Conservation (phyloP, 495 filamentous ascomycete species). For the Daldinia caldariorum region DNA sequence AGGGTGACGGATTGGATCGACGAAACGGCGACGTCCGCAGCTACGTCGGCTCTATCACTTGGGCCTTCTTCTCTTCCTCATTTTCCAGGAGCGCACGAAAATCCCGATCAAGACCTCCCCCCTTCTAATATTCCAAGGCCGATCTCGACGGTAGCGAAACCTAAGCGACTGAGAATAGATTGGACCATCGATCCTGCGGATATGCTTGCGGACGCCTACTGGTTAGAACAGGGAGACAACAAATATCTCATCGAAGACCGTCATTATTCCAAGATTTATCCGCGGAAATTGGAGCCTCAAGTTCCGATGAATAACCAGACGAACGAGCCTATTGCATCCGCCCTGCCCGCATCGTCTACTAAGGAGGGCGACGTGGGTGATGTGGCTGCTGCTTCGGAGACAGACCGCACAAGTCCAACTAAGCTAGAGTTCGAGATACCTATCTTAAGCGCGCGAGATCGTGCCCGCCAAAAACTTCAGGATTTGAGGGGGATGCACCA, state of each 20-base stretch:
- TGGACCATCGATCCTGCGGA: conserved; percentile 83
- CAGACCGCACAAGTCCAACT: conserved; percentile 34
- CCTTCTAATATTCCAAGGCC: conserved; percentile 48
- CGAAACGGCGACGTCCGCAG: conserved; percentile 64
- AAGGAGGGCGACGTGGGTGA: conserved; percentile 28
- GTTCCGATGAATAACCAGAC: conserved; percentile 24
- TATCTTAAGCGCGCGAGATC: conserved; percentile 51
- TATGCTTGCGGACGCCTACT: conserved; percentile 83
- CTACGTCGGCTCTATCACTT: conserved; percentile 40
- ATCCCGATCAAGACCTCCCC: conserved; percentile 47
- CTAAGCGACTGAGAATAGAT: conserved; percentile 74
- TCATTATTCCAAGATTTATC: conserved; percentile 75
- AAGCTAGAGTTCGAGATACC: conserved; percentile 47
- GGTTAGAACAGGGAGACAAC: conserved; percentile 81
- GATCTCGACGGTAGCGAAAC: conserved; percentile 53
- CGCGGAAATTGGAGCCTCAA: conserved; percentile 47
- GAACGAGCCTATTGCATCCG: conserved; percentile 21
- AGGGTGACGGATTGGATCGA: conserved; percentile 80
- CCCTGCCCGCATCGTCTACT: conserved; percentile 13
- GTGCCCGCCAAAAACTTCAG: conserved; percentile 58
- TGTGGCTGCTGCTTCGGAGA: conserved; percentile 39
- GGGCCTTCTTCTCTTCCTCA: conserved; percentile 58
- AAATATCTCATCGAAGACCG: conserved; percentile 79
- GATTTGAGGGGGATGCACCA: conserved; percentile 58
- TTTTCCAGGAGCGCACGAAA: conserved; percentile 58